Base-by-base conservation (phyloP, 1,284 basidiomycete genomes). In the Sphagnurus paluster region DNA sequence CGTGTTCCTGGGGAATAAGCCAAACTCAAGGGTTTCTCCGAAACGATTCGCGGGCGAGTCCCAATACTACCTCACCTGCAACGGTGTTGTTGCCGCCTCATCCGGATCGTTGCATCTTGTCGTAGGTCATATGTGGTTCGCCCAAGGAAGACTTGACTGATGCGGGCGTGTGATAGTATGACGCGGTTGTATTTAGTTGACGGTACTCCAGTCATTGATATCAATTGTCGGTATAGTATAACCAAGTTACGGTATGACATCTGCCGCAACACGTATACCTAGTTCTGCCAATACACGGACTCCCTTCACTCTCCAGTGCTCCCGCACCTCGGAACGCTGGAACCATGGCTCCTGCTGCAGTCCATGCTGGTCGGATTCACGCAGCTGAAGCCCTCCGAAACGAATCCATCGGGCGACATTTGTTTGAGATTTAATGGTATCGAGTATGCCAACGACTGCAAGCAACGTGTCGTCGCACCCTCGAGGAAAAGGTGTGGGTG, bases 351-450 rank as follows among this genome's bases (percentile, higher is more conserved):
- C 21, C 37, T 40, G 42, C 14, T 39, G 39, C 5, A 36, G 14
- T 24, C 14, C 24, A 17, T 7, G 21, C n/a, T n/a, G n/a, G 21
- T 34, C 39, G 8, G n/a, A 29, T 5, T 26, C 38, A 5, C 26
- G 16, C 23, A 39, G 36, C 7, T 14, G 10, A 1, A 87, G 62
- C 0, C 81, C 81, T 2, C 82, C 82, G 9, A 60, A 55, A 9
- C 74, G 74, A 39, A 87, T 73, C 87, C 87, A 89, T 2, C 73
- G 76, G 0, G 84, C 79, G 23, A 88, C 75, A 51, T 84, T 89
- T 38, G 67, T 72, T 64, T 89, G 75, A 21, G 55, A 29, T 56
- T 77, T 80, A 14, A 82, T 55, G 17, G 69, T 69, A 42, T 87
- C 80, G n/a, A 90, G 65, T 7, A 89, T 67, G 2, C 87, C 87